Conservation (phyloP, 83 land plant genomes). For the Larix sibirica region DNA sequence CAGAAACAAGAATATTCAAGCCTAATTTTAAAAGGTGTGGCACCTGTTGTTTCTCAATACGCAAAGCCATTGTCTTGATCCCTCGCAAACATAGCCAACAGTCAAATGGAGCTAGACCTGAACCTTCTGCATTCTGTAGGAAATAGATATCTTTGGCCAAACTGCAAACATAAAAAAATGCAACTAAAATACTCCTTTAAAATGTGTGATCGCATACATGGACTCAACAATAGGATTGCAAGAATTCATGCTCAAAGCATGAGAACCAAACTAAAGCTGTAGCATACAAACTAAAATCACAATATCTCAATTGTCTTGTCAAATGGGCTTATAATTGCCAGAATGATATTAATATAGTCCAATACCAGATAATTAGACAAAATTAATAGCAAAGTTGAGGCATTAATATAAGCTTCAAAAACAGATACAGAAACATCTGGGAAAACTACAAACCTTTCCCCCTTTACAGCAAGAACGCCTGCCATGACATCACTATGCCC, state of each 20-base stretch:
- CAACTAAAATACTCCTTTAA: not conserved
- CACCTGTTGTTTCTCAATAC: conserved; percentile 97
- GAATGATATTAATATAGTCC: not conserved
- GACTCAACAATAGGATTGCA: too few relatives aligned
- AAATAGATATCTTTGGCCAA: conserved; percentile 92
- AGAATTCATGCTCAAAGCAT: not conserved
- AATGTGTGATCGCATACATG: too few relatives aligned
- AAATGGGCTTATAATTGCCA: not conserved
- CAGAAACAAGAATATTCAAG: not conserved
- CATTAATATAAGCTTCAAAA: not conserved
- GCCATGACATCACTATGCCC: conserved; percentile 99
- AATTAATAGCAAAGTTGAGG: not conserved
- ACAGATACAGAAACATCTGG: not conserved
- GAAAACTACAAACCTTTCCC: conserved; percentile 63
- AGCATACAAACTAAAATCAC: not conserved
- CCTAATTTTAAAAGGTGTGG: not conserved
- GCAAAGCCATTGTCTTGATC: conserved; percentile 95
- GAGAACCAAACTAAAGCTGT: not conserved
- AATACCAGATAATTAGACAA: not conserved
- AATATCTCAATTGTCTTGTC: not conserved
- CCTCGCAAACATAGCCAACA: conserved; percentile 97
- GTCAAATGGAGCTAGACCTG: conserved; percentile 96
- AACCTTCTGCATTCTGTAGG: conserved; percentile 95
- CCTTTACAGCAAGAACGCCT: conserved; percentile 88
- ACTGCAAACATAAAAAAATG: conserved; percentile 35